Percentiles rank a stretch among this genome's conserved stretches.
Conservation (phyloP, 2,329 filamentous ascomycete species). For the Colletotrichum acutatum region DNA sequence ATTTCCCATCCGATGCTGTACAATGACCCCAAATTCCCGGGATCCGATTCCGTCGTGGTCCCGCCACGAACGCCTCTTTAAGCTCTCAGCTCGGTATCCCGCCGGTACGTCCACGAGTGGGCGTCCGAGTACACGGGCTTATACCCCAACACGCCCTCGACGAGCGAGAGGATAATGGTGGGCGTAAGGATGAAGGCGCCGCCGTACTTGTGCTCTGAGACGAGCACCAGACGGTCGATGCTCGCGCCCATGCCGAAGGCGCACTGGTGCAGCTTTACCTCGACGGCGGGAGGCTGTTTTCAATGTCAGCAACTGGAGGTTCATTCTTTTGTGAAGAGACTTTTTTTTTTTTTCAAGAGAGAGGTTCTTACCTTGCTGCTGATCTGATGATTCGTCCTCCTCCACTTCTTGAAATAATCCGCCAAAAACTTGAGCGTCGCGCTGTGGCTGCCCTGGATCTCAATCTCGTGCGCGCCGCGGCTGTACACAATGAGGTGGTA, state of each 20-base stretch:
- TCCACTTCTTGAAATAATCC: slow-evolving; percentile 60
- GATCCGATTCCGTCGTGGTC: background rate
- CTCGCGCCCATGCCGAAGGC: slow-evolving; percentile 56
- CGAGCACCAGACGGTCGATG: slow-evolving; percentile 55
- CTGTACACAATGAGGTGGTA: slow-evolving; percentile 57
- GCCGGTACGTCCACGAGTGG: slow-evolving; percentile 34
- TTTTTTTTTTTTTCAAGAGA: background rate
- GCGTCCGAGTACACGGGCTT: slow-evolving; percentile 40
- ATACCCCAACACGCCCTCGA: slow-evolving; percentile 61
- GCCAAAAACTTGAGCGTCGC: slow-evolving; percentile 56
- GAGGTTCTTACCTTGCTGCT: slow-evolving; percentile 43
- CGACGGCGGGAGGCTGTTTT: slow-evolving; percentile 53
- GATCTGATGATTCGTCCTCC: slow-evolving; percentile 53
- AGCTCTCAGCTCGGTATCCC: slow-evolving; percentile 29
- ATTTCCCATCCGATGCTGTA: background rate
- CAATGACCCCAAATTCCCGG: background rate
- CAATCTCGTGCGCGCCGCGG: slow-evolving; percentile 44
- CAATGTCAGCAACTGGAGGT: background rate
- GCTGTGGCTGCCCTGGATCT: slow-evolving; percentile 60
- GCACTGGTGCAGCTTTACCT: slow-evolving; percentile 55
- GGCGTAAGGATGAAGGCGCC: slow-evolving; percentile 50
- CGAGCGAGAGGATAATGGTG: slow-evolving; percentile 55
- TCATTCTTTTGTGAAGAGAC: background rate
- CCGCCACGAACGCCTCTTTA: background rate
- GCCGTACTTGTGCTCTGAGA: slow-evolving; percentile 46